Conservation (phyloP, 176 grass and related monocot species). For the Lolium rigidum region DNA sequence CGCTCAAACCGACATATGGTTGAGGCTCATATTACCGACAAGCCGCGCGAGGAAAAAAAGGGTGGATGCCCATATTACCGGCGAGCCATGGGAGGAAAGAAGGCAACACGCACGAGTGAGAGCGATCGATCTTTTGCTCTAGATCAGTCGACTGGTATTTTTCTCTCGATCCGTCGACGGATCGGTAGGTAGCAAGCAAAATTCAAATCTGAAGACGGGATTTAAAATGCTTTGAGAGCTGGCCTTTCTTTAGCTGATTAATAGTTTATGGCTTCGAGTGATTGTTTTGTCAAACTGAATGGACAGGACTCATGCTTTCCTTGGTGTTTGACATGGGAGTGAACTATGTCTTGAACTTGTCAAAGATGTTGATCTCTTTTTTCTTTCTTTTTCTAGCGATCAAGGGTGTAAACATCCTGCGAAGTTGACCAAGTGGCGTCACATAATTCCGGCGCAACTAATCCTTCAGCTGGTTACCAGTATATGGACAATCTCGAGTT, state of each 20-base stretch:
- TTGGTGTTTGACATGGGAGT: background rate
- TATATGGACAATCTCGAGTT: too few species aligned
- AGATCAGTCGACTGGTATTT: too few species aligned
- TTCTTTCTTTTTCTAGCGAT: background rate
- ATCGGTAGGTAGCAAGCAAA: background rate
- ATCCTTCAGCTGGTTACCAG: background rate
- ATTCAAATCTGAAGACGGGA: background rate
- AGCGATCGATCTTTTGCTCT: too few species aligned
- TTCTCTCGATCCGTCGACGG: too few species aligned
- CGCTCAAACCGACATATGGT: too few species aligned
- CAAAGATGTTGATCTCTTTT: background rate
- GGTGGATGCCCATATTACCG: too few species aligned
- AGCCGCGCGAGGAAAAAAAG: too few species aligned
- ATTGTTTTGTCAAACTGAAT: too few species aligned
- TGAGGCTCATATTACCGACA: too few species aligned
- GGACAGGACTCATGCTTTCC: background rate
- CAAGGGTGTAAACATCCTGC: slow-evolving; percentile 27
- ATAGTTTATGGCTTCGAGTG: too few species aligned
- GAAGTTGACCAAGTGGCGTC: slow-evolving; percentile 25
- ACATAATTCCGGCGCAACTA: background rate
- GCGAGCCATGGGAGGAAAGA: too few species aligned
- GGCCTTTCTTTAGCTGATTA: background rate
- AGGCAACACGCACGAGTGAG: too few species aligned
- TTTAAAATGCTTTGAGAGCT: background rate
- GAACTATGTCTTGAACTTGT: background rate